phyloP scores from a whole-genome alignment of 2,329 filamentous ascomycete genomes.

The Fonsecaea monophora region DNA sequence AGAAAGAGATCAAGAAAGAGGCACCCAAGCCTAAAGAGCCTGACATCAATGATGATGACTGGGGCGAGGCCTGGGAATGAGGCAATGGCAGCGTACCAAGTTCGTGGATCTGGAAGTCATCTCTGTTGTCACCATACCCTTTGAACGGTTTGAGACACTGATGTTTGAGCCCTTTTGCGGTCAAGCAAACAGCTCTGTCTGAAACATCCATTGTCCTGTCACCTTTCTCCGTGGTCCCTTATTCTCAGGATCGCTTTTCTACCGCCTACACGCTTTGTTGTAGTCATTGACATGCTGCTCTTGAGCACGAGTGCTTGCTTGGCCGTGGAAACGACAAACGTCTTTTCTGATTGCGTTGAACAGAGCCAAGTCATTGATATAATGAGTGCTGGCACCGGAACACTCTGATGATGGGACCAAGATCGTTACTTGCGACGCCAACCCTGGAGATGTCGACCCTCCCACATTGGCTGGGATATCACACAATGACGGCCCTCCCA shows the following conservation, averaged over 20 bases:
- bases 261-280: not conserved
- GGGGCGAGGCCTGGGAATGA: constrained; percentile 59
- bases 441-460: constrained; percentile 5
- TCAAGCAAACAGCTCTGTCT: not conserved
- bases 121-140: not conserved
- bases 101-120: too few species aligned
- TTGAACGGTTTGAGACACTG: not conserved
- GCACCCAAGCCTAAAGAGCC: constrained; percentile 32
- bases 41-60: constrained; percentile 50
- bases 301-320: not conserved
- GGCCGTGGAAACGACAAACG: not conserved
- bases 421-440: not conserved
- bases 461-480: constrained; percentile 17
- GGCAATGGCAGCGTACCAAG: not conserved
- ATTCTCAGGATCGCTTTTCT: not conserved
- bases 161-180: not conserved
- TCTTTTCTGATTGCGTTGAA: not conserved
- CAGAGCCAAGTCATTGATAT: constrained; percentile 4
- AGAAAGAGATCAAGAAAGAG: constrained; percentile 70
- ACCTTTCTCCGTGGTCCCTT: not conserved
- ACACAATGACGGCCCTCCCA: constrained; percentile 1
- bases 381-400: not conserved
- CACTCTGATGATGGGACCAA: not conserved
- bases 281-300: not conserved
- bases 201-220: not conserved